Evolutionary conservation across 352 stramenopile species (phyloP).

Genomic region (Aphanomyces cochlioides): DNA sequence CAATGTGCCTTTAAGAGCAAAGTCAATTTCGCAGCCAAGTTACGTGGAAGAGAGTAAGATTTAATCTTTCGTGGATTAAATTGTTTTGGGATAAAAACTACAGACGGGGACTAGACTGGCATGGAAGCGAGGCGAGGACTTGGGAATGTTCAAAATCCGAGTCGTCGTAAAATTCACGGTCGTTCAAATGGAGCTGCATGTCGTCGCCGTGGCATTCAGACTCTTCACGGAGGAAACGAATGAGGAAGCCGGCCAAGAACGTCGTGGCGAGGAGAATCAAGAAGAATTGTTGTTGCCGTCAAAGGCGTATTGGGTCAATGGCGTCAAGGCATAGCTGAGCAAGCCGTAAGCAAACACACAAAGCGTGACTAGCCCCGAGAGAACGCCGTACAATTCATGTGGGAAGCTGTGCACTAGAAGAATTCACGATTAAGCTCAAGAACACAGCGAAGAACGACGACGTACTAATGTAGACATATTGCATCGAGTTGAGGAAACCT

Average conservation of each 20-base stretch:
- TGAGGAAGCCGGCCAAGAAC: not conserved
- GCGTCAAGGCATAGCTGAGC: conserved; percentile 15
- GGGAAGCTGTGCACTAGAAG: conserved; percentile 23
- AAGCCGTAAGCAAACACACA: conserved; percentile 19
- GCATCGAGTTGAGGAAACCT: conserved; percentile 11
- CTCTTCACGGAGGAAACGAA: conserved; percentile 6
- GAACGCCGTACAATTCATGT: conserved; percentile 24
- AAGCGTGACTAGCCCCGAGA: conserved; percentile 11
- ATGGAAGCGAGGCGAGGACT: too few species aligned
- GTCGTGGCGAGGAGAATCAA: conserved; percentile 15
- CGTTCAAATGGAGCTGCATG: not conserved
- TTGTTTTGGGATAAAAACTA: too few species aligned
- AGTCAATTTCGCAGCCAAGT: too few species aligned
- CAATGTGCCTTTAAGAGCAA: too few species aligned
- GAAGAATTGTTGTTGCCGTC: conserved; percentile 28
- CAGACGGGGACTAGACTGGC: too few species aligned
- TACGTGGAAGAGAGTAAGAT: too few species aligned
- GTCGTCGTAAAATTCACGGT: not conserved
- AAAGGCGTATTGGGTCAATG: conserved; percentile 22
- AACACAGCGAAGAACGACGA: not conserved
- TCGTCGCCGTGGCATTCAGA: not conserved
- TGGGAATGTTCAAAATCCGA: too few species aligned
- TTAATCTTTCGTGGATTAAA: too few species aligned
- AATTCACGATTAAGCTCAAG: not conserved
- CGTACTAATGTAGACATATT: conserved; percentile 30